Evolutionary conservation across 2,329 filamentous ascomycete species (phyloP).

Genomic region (Aspergillus sergii): DNA sequence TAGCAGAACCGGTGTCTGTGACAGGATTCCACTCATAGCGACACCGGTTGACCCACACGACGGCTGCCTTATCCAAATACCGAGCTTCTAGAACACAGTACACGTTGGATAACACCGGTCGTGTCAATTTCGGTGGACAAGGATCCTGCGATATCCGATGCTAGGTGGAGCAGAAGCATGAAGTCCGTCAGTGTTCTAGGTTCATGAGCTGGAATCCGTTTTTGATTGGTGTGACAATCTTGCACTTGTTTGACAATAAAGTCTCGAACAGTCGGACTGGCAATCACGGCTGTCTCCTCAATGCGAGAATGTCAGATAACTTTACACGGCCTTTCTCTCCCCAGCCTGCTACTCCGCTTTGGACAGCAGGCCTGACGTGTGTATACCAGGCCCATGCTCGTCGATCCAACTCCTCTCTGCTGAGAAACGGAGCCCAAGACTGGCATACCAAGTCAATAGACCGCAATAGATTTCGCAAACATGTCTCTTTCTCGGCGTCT

Average conservation of each 20-base stretch:
- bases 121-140: neutral
- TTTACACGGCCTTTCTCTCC: conserved; percentile 75
- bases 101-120: neutral
- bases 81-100: neutral
- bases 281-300: conserved; percentile 22
- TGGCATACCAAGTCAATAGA: conserved; percentile 71
- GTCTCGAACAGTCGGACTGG: neutral
- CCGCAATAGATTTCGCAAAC: conserved; percentile 69
- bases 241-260: neutral
- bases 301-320: conserved; percentile 63
- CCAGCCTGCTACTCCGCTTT: conserved; percentile 75
- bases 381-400: conserved; percentile 84
- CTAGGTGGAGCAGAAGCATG: neutral
- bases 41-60: conserved; percentile 2
- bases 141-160: neutral
- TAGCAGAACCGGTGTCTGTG: neutral
- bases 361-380: conserved; percentile 73
- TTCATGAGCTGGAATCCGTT: neutral
- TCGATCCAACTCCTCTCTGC: conserved; percentile 68
- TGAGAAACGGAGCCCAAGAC: conserved; percentile 72
- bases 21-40: neutral
- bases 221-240: neutral
- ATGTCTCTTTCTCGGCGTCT: conserved; percentile 66
- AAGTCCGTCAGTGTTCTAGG: neutral
- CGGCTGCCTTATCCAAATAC: neutral